Evolutionary conservation across 2,329 filamentous ascomycete species (phyloP), one percentile per base, ranked within the genome.

Genomic region (Phoma sp.): DNA sequence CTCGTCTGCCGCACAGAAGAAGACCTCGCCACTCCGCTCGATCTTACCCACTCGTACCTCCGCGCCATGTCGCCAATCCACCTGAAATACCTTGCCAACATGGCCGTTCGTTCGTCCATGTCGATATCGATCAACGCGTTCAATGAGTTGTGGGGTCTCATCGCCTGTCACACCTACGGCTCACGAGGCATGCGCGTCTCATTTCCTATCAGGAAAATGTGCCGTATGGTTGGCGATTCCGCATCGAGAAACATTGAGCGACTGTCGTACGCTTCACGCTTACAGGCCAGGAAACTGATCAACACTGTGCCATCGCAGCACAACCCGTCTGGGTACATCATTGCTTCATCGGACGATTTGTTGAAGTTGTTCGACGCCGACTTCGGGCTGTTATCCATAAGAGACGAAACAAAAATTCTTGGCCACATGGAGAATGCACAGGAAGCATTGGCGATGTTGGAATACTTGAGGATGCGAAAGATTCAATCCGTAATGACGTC

Each of bases 31-130:
- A 79, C 73, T 0, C 91, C 92, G 0, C 74, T 96, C 4, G 91
- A 96, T 70, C 86, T 96, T 72, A 95, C 89, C 1, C 89, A 95
- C 66, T 84, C 89, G 0, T 95, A 96, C 68, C 82, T 96, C 1
- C 86, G 92, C 48, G 91, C 93, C 58, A 96, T 96, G 85, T 96
- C 91, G 1, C 91, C 92, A 0, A 93, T 96, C 37, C 91, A 95
- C 68, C 74, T 96, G 49, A 96, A 96, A 68, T 96, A 96, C 64
- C 80, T 96, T 3, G 83, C 79, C 5, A 92, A 96, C 69, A 96
- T 96, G 92, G 88, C 87, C 7, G 91, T 96, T 0, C 86, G 91
- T n/a, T 91, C 91, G 0, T 96, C 91, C 60, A 96, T 96, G 91
- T 96, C 91, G 0, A 92, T 96, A 57, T 96, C 91, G 1, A 90